Conservation (phyloP, 1,284 basidiomycete genomes). For the Pseudomicrostroma phylloplanum region DNA sequence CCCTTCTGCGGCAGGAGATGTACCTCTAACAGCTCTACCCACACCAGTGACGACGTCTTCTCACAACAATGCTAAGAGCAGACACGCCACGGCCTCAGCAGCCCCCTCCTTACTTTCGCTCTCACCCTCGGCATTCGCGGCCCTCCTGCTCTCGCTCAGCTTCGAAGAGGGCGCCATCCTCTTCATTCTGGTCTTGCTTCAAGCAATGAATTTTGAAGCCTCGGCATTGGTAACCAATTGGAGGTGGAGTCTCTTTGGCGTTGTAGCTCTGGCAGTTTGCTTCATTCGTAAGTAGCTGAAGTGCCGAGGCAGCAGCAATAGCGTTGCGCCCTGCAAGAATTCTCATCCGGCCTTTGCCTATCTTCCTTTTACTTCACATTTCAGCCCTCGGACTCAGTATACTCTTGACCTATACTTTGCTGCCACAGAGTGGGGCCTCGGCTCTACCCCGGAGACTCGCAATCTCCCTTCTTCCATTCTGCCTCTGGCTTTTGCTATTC, state of each 20-base stretch:
- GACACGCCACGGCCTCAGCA: neutral
- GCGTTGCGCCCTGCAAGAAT: neutral
- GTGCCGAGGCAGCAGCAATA: too few species aligned
- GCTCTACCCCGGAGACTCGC: conserved; percentile 15
- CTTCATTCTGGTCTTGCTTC: conserved; percentile 39
- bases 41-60: conserved; percentile 15
- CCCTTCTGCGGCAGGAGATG: neutral
- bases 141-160: conserved; percentile 35
- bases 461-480: conserved; percentile 28
- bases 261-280: conserved; percentile 23
- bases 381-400: conserved; percentile 31
- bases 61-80: conserved; percentile 1
- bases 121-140: conserved; percentile 17
- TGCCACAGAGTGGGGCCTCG: neutral
- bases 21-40: conserved; percentile 10
- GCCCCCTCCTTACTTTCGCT: conserved; percentile 6
- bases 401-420: conserved; percentile 26
- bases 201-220: conserved; percentile 21
- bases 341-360: neutral
- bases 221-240: conserved; percentile 18
- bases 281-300: conserved; percentile 16
- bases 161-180: conserved; percentile 39
- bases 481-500: conserved; percentile 37
- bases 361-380: neutral
- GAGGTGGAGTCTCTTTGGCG: conserved; percentile 15